Base-by-base conservation (phyloP, 768 basidiomycete genomes). In the Cubamyces sp. region DNA sequence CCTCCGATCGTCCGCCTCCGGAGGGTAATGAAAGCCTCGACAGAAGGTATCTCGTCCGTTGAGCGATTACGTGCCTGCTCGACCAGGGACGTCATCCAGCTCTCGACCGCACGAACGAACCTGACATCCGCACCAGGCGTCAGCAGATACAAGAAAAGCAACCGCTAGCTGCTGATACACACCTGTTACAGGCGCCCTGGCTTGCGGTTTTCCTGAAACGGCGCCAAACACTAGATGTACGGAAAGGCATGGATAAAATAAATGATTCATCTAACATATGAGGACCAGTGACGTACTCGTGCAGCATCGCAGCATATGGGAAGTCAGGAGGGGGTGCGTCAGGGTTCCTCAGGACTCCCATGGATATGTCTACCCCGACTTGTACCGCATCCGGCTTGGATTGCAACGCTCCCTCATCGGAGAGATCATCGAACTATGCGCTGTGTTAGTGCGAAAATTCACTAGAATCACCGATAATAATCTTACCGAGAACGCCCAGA, bases 281-380 rank as follows among this genome's bases (percentile, higher is more conserved):
- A n/a, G n/a, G n/a, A 26, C 6, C 5, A 14, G 15, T 37, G 25
- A 71, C 76, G 11, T 59, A 77, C 76, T 77, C 75, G 59, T 78
- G 70, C n/a, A 77, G 53, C 76, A 77, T 77, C 28, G 76, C 76
- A 25, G 76, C 76, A 39, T 78, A 78, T 12, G 75, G 70, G 55
- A 74, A 74, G 15, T 72, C 59, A 0, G 76, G 76, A 19, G 71
- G 69, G 8, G 72, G 64, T 5, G 65, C 64, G 0, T 70, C 68
- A 12, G 75, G 73, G 43, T 76, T 18, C 1, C 55, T 61, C 18
- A 77, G 54, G 5, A 78, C 70, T 25, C 57, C 58, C 43, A 66
- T 63, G 18, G 76, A 77, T 28, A 77, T 59, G 26, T 71, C 63
- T 9, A 77, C 76, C 5, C 75, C 73, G 0, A 73, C 69, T 39